Conservation (phyloP, 176 grass and related monocot species). For the Avena insularis region DNA sequence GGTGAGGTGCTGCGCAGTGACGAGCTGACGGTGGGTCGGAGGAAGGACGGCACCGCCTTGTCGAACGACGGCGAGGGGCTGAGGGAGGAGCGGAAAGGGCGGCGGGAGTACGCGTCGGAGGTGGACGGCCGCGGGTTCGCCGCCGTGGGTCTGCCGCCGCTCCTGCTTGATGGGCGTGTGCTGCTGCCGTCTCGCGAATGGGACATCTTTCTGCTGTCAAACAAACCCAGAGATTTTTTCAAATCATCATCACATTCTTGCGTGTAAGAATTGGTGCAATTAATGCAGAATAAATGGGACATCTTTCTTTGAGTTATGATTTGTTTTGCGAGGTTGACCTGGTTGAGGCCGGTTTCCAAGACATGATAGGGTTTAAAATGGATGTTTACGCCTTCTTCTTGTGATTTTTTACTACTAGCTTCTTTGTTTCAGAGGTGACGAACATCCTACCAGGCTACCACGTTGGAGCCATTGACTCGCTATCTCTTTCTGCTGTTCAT, state of each 20-base stretch:
- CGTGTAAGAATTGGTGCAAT: background rate
- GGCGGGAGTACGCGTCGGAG: slow-evolving; percentile 25
- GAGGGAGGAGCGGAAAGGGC: background rate
- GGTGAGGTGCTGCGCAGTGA: slow-evolving; percentile 52
- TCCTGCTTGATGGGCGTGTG: slow-evolving; percentile 48
- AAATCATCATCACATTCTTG: background rate
- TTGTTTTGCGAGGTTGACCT: slow-evolving; percentile 38
- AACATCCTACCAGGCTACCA: slow-evolving; percentile 34
- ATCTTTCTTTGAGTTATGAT: background rate
- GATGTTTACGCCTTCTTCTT: background rate
- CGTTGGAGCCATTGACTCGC: slow-evolving; percentile 15
- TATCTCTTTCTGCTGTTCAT: background rate
- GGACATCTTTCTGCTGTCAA: slow-evolving; percentile 36
- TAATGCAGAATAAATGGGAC: background rate
- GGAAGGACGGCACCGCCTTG: slow-evolving; percentile 58
- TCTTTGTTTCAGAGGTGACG: background rate
- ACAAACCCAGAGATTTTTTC: slow-evolving; percentile 1
- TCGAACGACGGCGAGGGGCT: slow-evolving; percentile 21
- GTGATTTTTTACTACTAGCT: background rate
- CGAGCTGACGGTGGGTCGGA: slow-evolving; percentile 64
- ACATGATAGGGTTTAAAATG: slow-evolving; percentile 8
- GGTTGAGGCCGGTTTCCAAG: background rate
- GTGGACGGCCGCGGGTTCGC: slow-evolving; percentile 37
- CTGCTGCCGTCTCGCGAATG: slow-evolving; percentile 57
- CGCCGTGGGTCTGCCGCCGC: slow-evolving; percentile 33